These are phyloP conservation scores for Apiospora pterosperma DNA, from an alignment of 2,329 filamentous ascomycete species.

Conservation along the genomic window DNA sequence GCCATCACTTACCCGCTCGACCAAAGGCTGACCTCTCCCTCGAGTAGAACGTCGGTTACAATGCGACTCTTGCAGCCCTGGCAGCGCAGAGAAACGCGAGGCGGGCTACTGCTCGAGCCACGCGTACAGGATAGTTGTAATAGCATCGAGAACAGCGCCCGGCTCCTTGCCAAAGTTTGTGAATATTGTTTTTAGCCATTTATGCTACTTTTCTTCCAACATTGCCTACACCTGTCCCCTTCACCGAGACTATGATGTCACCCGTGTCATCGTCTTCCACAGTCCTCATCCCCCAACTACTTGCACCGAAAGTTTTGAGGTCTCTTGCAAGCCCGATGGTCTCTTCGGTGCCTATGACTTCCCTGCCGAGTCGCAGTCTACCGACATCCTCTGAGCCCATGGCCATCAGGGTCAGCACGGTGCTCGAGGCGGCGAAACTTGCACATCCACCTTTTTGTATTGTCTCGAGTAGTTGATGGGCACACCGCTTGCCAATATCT, in stretches of 20 bases:
- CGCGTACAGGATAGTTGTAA: slow-evolving; percentile 9
- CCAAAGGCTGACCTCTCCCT: background rate
- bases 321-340: slow-evolving; percentile 80
- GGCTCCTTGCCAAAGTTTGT: slow-evolving; percentile 19
- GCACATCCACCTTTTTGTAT: slow-evolving; percentile 82
- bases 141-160: background rate
- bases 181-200: slow-evolving; percentile 19
- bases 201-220: slow-evolving; percentile 83
- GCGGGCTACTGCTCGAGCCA: slow-evolving; percentile 23
- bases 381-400: slow-evolving; percentile 98
- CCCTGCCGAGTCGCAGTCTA: slow-evolving; percentile 74
- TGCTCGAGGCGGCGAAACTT: slow-evolving; percentile 66
- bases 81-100: slow-evolving; percentile 41
- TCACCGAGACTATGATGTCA: slow-evolving; percentile 84
- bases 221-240: slow-evolving; percentile 90
- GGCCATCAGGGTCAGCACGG: slow-evolving; percentile 85
- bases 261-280: slow-evolving; percentile 61
- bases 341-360: slow-evolving; percentile 78
- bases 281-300: slow-evolving; percentile 85
- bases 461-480: slow-evolving; percentile 82
- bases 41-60: slow-evolving; percentile 49
- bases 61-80: slow-evolving; percentile 49
- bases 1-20: background rate
- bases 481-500: slow-evolving; percentile 84
- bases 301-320: slow-evolving; percentile 81